Conservation (phyloP, 176 grass and related monocot species). For the Eleusine indica region DNA sequence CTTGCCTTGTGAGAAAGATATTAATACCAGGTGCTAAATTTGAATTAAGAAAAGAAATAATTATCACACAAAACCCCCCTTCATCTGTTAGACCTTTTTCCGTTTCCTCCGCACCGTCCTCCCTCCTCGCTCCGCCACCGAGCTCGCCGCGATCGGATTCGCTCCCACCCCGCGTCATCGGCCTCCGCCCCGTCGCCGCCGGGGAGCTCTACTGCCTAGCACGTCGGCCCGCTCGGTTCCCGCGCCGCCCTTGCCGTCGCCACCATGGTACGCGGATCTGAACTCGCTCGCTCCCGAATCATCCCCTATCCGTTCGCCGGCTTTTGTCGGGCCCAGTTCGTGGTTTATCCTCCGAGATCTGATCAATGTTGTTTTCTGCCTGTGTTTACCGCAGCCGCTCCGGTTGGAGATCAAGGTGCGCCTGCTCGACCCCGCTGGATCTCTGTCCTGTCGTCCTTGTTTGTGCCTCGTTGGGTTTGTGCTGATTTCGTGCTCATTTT, state of each 20-base stretch:
- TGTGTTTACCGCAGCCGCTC: conserved; percentile 71
- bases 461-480: conserved; percentile 15
- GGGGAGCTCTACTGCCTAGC: conserved; percentile 16
- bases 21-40: not conserved
- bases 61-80: conserved; percentile 30
- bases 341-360: conserved; percentile 55
- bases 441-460: conserved; percentile 35
- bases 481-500: conserved; percentile 29
- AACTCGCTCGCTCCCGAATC: conserved; percentile 32
- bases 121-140: conserved; percentile 34
- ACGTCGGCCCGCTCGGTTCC: not conserved
- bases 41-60: conserved; percentile 20
- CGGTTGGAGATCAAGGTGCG: conserved; percentile 99
- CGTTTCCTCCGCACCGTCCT: conserved; percentile 14
- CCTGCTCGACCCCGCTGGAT: conserved; percentile 29
- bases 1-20: not conserved
- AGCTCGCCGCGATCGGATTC: conserved; percentile 47
- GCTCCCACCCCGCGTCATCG: not conserved
- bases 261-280: conserved; percentile 60
- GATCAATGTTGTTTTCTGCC: conserved; percentile 54
- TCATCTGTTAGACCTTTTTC: not conserved
- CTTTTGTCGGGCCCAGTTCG: not conserved
- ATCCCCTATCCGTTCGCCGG: conserved; percentile 17
- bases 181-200: not conserved
- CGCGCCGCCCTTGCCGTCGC: not conserved